Evolutionary conservation across 2,329 filamentous ascomycete genomes (phyloP), one percentile per base, ranked within the genome.

Genomic region (Pyrenophora teres): DNA sequence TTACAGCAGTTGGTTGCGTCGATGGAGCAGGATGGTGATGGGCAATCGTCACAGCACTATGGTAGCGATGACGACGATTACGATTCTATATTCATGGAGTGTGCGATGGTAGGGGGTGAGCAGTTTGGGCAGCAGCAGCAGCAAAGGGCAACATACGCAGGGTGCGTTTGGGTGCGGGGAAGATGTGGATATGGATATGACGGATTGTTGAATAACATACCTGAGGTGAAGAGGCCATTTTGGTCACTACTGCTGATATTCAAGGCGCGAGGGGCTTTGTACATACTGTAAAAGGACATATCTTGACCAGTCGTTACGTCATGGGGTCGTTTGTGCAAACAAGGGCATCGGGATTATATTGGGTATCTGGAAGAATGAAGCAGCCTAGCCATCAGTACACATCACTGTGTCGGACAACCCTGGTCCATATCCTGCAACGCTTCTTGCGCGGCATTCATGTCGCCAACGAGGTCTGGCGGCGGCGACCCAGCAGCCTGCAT

Each of bases 401-500:
- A 52, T 73, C 69, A 87, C 75, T 87, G 85, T 62, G 83, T 83
- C 9, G 83, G 81, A 73, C 86, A 88, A 33, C 84, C 83, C 27
- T 78, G 74, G 41, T 86, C 81, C 45, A 84, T 73, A 55, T 81
- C 81, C 32, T 77, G 75, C 6, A 82, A 72, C 27, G 80, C 79
- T 59, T 93, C 90, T 68, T 93, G 90, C 15, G 89, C 88, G 42
- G 89, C 88, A 48, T 87, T 86, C 84, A 96, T 88, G 70, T 96
- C 91, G 49, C 92, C 93, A 13, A 99, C 89, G 15, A 99, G 79
- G 73, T 97, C 94, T 32, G 90, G 82, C 0, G 94, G 94, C 38
- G 94, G 94, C 16, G 90, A 92, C 8, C 94, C 94, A 55, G 89
- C 88, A 44, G 87, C 87, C 92, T 99, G 94, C 94, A 99, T 99